Evolutionary conservation across 495 filamentous ascomycete genomes (phyloP).

Genomic region (Platismatia glauca): DNA sequence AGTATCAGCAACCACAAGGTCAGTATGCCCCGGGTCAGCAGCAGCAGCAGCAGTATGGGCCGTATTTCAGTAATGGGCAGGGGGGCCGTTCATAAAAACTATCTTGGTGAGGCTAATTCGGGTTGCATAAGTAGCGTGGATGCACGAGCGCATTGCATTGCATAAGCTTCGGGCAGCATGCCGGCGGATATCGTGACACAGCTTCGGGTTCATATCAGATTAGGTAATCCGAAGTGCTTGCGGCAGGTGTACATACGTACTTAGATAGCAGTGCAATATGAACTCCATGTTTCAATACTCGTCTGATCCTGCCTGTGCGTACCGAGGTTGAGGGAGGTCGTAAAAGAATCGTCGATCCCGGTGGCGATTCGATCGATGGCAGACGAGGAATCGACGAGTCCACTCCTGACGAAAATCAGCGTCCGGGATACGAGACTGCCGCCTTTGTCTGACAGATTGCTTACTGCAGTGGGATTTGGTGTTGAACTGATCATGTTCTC

Average conservation of each 20-base stretch:
- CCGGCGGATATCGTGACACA: background rate
- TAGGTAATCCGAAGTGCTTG: background rate
- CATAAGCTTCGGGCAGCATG: slow-evolving; percentile 4
- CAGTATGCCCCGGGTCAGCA: slow-evolving; percentile 24
- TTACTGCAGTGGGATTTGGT: too few species aligned
- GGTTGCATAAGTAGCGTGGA: slow-evolving; percentile 13
- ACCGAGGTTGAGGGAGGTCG: too few species aligned
- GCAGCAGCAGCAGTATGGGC: slow-evolving; percentile 26
- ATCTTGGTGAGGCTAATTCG: background rate
- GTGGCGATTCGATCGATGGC: too few species aligned
- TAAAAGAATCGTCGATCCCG: too few species aligned
- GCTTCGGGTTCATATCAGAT: background rate
- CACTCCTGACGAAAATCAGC: background rate
- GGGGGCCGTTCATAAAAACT: slow-evolving; percentile 8
- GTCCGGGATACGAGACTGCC: background rate
- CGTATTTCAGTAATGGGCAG: slow-evolving; percentile 22
- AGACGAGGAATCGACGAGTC: background rate
- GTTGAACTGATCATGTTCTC: background rate
- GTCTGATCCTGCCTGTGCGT: background rate
- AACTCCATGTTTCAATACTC: background rate
- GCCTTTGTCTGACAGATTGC: background rate
- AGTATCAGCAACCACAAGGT: slow-evolving; percentile 25
- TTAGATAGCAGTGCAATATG: background rate
- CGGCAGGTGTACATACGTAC: background rate
- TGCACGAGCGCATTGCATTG: background rate